Conservation (phyloP, 331 rosid genomes). For the Rhamnella rubrinervis region DNA sequence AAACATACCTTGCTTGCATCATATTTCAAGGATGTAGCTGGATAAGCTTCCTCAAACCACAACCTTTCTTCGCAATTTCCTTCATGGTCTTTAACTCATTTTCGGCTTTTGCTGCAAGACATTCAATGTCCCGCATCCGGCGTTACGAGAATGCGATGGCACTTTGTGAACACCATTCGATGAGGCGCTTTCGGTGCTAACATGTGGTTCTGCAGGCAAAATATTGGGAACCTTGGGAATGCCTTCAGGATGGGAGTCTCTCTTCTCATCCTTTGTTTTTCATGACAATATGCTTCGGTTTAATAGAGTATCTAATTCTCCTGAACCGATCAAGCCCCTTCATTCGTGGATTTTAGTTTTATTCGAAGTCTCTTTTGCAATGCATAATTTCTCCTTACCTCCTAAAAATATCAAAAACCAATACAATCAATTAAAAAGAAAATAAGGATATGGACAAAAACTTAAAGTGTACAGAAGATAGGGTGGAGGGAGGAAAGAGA, state of each 20-base stretch:
- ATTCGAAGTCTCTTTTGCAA: conserved; percentile 37
- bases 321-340: conserved; percentile 42
- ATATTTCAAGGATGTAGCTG: conserved; percentile 56
- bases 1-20: conserved; percentile 66
- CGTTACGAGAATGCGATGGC: conserved; percentile 82
- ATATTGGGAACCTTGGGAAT: conserved; percentile 39
- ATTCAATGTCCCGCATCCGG: conserved; percentile 79
- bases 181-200: conserved; percentile 45
- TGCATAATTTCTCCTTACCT: conserved; percentile 39
- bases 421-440: conserved; percentile 22
- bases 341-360: conserved; percentile 24
- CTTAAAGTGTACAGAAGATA: neutral
- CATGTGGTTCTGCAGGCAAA: conserved; percentile 37
- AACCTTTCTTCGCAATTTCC: conserved; percentile 71
- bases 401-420: conserved; percentile 43
- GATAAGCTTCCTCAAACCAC: conserved; percentile 47
- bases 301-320: conserved; percentile 30
- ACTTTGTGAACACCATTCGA: conserved; percentile 63
- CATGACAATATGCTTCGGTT: conserved; percentile 26
- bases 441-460: neutral
- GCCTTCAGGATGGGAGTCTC: conserved; percentile 33
- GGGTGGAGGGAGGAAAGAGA: too few relatives aligned
- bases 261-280: conserved; percentile 39
- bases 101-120: conserved; percentile 60
- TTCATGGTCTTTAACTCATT: conserved; percentile 77